Base-by-base conservation (phyloP, 805 yeast species). In the Kuraishia borneana region DNA sequence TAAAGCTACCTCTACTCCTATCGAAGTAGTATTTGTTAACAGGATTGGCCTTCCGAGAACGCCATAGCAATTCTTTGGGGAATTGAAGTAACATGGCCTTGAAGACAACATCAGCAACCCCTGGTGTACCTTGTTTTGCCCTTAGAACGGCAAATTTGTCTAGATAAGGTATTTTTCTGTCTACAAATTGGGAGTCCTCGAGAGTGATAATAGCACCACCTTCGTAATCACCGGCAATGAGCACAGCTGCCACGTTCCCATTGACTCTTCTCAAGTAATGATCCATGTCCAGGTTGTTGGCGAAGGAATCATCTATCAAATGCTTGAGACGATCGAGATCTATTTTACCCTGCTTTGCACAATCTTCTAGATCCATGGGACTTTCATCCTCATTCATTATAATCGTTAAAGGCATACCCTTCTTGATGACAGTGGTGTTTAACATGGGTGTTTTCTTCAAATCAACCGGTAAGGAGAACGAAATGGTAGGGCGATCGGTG, bases 21-120 rank as follows among this genome's bases (percentile, higher is more conserved):
- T 92, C 96, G 55, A 89, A 92, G 51, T 89, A 89, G 98, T 98
- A 92, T 50, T 87, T 87, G 60, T 92, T 92, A 6, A 92, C 96
- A 0, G 96, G 95, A 53, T 92, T 92, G 36, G 60, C 70, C 38
- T 69, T 70, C 31, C 95, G 63, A 1, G 97, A 89, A 47, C 98
- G 70, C 98, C 98, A 92, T 2, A 92, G 59, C 9, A 87, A 53
- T 50, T 85, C 92, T 12, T 67, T 57, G 0, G 84, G 82, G 49
- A 77, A 88, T 33, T 71, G 72, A 27, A 63, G 62, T 7, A 74
- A 59, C 64, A 92, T 73, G 6, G 82, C 66, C 50, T 89, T 92
- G 63, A 92, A 87, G 18, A 89, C 77, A 17, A 92, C 74, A 51
- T 92, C 98, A 0, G 98, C 96, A 10, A 89, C 76, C 4, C 96